Percentiles rank a stretch among this genome's conserved stretches.
These are phyloP conservation scores for Sphagnum tenellum DNA, from an alignment of 225 moss, liverwort and hornwort species.

Conservation along the genomic window DNA sequence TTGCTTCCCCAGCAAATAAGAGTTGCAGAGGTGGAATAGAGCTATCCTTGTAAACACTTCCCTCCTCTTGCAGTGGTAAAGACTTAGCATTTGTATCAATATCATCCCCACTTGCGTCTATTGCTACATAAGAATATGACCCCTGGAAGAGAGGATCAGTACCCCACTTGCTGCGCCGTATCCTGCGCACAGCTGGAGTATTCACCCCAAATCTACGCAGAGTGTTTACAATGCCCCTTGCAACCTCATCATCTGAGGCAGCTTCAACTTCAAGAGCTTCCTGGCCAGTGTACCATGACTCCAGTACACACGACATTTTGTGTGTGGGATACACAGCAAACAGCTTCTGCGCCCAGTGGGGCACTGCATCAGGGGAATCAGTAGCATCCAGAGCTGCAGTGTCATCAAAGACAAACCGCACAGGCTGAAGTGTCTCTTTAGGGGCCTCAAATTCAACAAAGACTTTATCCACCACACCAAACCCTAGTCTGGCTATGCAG, in stretches of 20 bases:
- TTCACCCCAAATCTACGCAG: conserved; percentile 10
- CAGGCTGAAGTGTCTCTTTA: conserved; percentile 4
- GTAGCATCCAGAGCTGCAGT: conserved; percentile 1
- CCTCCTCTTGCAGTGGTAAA: conserved; percentile 7
- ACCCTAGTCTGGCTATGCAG: conserved; percentile 23
- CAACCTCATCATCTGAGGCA: conserved; percentile 17
- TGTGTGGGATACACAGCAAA: conserved; percentile 20
- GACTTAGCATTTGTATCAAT: conserved; percentile 27
- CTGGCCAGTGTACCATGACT: conserved; percentile 23
- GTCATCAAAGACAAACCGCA: conserved; percentile 15
- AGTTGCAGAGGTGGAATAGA: conserved; percentile 15
- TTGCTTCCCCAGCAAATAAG: conserved; percentile 33
- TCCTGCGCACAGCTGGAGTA: conserved; percentile 5
- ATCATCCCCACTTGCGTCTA: conserved; percentile 21
- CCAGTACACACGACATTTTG: conserved; percentile 15
- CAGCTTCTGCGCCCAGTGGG: conserved; percentile 16
- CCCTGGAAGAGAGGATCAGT: conserved; percentile 21
- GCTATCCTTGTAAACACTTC: neutral
- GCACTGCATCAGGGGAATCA: neutral
- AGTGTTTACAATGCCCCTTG: conserved; percentile 14
- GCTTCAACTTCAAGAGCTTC: conserved; percentile 22
- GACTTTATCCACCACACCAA: conserved; percentile 31
- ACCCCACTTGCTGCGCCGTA: conserved; percentile 24
- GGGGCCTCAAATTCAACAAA: conserved; percentile 14
- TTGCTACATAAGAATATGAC: conserved; percentile 25